These are phyloP conservation scores for Medicago lupulina DNA, from an alignment of 306 rosid species.

Conservation along the genomic window DNA sequence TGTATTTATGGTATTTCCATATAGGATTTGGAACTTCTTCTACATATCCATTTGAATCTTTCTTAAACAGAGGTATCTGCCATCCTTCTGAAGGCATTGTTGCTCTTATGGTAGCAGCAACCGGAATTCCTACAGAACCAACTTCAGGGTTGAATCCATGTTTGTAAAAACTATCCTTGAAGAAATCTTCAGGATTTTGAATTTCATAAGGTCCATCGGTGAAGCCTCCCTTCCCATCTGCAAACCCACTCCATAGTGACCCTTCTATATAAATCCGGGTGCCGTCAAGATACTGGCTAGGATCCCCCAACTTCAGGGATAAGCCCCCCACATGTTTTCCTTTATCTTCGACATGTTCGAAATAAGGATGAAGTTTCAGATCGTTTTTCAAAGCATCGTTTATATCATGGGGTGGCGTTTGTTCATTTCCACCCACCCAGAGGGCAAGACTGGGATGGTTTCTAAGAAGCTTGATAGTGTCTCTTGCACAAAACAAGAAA, in stretches of 20 bases:
- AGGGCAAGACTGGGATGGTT: conserved; percentile 96
- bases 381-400: conserved; percentile 71
- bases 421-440: conserved; percentile 99
- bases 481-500: conserved; percentile 88
- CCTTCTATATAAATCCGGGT: conserved; percentile 83
- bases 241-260: conserved; percentile 94
- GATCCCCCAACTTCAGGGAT: conserved; percentile 55
- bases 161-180: conserved; percentile 61
- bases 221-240: conserved; percentile 82
- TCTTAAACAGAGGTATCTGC: conserved; percentile 83
- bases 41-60: conserved; percentile 63
- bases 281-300: conserved; percentile 93
- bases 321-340: conserved; percentile 33
- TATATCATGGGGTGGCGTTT: conserved; percentile 84
- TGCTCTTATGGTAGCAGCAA: conserved; percentile 95
- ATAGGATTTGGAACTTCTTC: conserved; percentile 94
- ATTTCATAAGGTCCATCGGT: conserved; percentile 93
- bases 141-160: conserved; percentile 96
- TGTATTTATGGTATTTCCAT: conserved; percentile 94
- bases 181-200: conserved; percentile 89
- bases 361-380: conserved; percentile 82
- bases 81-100: conserved; percentile 93
- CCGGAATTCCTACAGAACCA: conserved; percentile 92
- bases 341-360: conserved; percentile 47
- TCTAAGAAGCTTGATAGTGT: conserved; percentile 88